Conservation (phyloP, 2,329 filamentous ascomycete genomes). For the Aspergillus latus region DNA sequence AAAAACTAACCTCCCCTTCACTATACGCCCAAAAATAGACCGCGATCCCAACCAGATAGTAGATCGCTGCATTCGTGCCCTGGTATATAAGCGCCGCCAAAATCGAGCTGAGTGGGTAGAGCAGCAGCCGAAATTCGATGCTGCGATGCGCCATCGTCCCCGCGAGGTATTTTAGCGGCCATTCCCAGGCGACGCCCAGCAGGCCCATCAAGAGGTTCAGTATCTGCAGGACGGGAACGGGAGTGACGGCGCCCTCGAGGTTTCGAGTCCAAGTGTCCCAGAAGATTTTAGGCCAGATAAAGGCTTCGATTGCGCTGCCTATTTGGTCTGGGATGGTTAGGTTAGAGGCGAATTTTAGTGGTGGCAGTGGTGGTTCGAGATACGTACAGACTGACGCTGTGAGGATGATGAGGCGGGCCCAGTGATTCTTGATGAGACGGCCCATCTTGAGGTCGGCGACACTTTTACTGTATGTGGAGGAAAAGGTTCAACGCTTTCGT, state of each 20-base stretch:
- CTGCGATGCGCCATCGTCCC: conserved; percentile 79
- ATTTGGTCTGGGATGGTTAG: conserved; percentile 69
- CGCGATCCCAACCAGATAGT: conserved; percentile 80
- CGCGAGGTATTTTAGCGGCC: conserved; percentile 76
- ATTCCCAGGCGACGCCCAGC: conserved; percentile 81
- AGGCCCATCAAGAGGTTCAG: conserved; percentile 84
- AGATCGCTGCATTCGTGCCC: conserved; percentile 85
- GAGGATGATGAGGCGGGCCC: conserved; percentile 90
- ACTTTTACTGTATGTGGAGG: not conserved
- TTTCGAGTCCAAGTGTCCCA: conserved; percentile 95
- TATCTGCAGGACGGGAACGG: conserved; percentile 80
- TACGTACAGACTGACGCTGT: conserved; percentile 73
- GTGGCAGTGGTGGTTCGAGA: not conserved
- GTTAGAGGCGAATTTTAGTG: not conserved
- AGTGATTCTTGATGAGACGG: conserved; percentile 99
- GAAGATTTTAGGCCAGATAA: conserved; percentile 99
- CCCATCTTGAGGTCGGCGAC: conserved; percentile 63
- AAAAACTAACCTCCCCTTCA: conserved; percentile 80
- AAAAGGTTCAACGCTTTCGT: conserved; percentile 19
- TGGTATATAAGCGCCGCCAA: conserved; percentile 81
- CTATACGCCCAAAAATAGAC: conserved; percentile 98
- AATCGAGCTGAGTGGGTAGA: conserved; percentile 77
- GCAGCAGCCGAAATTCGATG: conserved; percentile 78
- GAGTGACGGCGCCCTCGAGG: conserved; percentile 81
- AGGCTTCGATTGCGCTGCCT: conserved; percentile 75